Base-by-base conservation (phyloP, 2,329 filamentous ascomycete genomes). In the Pseudocercospora musae region DNA sequence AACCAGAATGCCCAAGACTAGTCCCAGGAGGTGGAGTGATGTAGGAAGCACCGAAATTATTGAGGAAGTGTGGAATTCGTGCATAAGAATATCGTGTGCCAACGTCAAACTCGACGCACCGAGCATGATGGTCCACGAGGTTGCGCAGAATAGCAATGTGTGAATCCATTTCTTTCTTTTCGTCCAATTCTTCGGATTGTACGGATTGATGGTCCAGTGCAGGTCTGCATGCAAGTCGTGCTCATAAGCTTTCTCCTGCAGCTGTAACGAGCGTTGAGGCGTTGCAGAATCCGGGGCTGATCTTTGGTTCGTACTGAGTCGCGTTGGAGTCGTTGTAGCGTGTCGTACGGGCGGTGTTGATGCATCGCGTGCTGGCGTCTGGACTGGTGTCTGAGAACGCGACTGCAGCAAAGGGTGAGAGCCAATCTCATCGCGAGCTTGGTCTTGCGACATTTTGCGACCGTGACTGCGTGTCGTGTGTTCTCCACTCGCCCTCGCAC, bases 1-100 rank as follows among this genome's bases (percentile, higher is more conserved):
- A 29, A 92, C 78, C 0, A 85, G 83, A 1, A 89, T 89, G 0
- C 89, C 89, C 64, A 88, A 86, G 1, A 87, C 89, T 58, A 91
- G 88, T 1, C 74, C 74, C 9, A 88, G 73, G 7, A 85, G 80
- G 71, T 86, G 89, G 8, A 86, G 71, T 0, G 86, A 82, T 0
- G 88, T 71, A 0, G 83, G 83, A 0, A 88, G 74, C 15, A 87
- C 75, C 0, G 86, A 82, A 10, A 80, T 77, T 0, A 82, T 85
- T 58, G 78, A 78, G 15, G 78, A 79, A 10, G 85, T 78, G 52
- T 78, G 66, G 70, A 87, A 87, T 4, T 83, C 77, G 0, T 70
- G 42, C 18, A 25, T 53, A n/a, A 70, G 18, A 13, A 48, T 20
- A 11, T 50, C 10, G 20, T 58, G 33, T 11, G 58, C 62, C 4